Conservation (phyloP, 345 rosid species). For the Pugionium cornutum region DNA sequence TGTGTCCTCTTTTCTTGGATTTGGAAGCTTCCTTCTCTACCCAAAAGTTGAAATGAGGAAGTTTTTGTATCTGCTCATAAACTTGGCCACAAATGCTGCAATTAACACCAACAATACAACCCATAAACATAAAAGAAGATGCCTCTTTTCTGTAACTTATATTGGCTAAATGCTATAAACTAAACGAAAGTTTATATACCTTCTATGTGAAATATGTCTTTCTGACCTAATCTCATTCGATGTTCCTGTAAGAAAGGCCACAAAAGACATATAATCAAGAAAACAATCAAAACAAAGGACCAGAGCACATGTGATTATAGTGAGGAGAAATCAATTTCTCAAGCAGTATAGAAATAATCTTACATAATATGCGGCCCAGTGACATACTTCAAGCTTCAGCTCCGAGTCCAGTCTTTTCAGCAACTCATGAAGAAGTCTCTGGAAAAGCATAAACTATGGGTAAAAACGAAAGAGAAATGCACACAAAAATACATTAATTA, state of each 20-base stretch:
- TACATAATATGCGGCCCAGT: conserved; percentile 98
- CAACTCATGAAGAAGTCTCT: conserved; percentile 79
- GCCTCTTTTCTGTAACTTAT: conserved; percentile 1
- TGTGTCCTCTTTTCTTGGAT: conserved; percentile 9
- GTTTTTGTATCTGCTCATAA: conserved; percentile 87
- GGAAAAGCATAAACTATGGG: conserved; percentile 32
- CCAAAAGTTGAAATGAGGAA: conserved; percentile 85
- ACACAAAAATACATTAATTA: background rate
- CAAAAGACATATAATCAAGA: conserved; percentile 12
- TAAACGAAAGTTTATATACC: conserved; percentile 44
- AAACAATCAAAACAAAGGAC: conserved; percentile 23
- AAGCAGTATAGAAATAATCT: conserved; percentile 33
- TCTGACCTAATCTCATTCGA: conserved; percentile 81
- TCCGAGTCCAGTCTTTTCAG: conserved; percentile 88
- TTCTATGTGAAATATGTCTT: conserved; percentile 93
- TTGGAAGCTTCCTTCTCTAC: conserved; percentile 34
- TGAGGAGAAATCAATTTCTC: background rate
- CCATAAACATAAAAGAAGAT: conserved; percentile 1
- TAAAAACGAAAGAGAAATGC: conserved; percentile 11
- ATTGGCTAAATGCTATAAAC: background rate
- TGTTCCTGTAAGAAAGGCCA: conserved; percentile 60
- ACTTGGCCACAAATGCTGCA: conserved; percentile 93
- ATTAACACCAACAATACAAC: conserved; percentile 10
- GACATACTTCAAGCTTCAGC: conserved; percentile 88
- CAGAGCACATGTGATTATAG: conserved; percentile 6